These are phyloP conservation scores for Juncus effusus DNA, from an alignment of 176 grass and related monocot species.

Conservation along the genomic window DNA sequence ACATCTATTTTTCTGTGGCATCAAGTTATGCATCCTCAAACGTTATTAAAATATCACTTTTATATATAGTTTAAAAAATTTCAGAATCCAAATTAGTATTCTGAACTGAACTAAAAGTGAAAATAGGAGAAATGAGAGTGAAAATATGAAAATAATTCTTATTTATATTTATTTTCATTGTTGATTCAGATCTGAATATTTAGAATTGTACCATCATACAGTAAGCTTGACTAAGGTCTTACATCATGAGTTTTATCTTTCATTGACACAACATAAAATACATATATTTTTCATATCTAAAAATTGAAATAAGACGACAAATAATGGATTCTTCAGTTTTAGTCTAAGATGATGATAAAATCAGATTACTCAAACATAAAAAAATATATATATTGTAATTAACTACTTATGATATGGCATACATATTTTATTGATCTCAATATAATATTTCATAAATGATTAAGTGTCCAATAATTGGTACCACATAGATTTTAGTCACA, in stretches of 20 bases:
- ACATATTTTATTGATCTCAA: neutral
- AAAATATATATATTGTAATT: too few relatives aligned
- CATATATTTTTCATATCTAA: too few relatives aligned
- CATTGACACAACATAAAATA: too few relatives aligned
- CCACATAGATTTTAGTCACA: neutral
- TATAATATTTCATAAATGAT: neutral
- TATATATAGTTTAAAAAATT: neutral
- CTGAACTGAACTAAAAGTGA: neutral
- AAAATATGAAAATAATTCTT: neutral
- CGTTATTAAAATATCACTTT: neutral
- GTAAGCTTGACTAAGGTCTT: too few relatives aligned
- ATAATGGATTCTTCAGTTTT: too few relatives aligned
- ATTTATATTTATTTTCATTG: neutral
- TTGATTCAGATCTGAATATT: neutral
- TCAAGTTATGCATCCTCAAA: neutral
- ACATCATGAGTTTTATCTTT: too few relatives aligned
- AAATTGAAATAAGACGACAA: too few relatives aligned
- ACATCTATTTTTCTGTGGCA: slow-evolving; percentile 5
- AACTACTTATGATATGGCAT: neutral
- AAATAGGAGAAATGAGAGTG: neutral
- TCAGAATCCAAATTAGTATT: neutral
- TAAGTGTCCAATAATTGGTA: slow-evolving; percentile 4
- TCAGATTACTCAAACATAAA: too few relatives aligned
- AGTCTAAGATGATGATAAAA: too few relatives aligned
- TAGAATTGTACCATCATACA: neutral